phyloP scores from a whole-genome alignment of 306 rosid genomes.

The Chamaecrista fasciculata region DNA sequence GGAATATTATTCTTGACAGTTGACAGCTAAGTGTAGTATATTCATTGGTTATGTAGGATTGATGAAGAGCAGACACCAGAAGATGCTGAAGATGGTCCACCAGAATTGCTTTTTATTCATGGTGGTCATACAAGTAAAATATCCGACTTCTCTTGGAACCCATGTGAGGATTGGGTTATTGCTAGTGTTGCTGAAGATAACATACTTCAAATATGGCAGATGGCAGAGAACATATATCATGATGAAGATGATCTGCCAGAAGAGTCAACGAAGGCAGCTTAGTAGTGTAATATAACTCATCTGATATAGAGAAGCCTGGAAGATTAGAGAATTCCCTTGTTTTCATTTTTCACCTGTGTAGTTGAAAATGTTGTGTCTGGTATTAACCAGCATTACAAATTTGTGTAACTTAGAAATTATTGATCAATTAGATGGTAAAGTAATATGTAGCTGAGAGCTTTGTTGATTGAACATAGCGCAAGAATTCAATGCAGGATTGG shows the following conservation, averaged over 20 bases:
- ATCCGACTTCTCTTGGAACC: conserved; percentile 97
- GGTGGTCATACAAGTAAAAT: conserved; percentile 99
- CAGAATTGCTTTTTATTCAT: conserved; percentile 95
- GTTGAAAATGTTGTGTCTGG: background rate
- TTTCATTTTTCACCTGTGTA: background rate
- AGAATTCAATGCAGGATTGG: background rate
- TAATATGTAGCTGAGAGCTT: background rate
- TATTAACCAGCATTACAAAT: background rate
- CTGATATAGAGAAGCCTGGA: conserved; percentile 20
- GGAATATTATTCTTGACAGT: background rate
- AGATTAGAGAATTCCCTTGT: conserved; percentile 16
- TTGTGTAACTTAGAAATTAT: background rate
- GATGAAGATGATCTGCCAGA: conserved; percentile 96
- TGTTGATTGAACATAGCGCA: background rate
- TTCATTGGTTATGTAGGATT: conserved; percentile 54
- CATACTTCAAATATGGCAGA: conserved; percentile 98
- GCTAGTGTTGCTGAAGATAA: conserved; percentile 99
- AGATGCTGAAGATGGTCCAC: conserved; percentile 98
- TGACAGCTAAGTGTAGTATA: background rate
- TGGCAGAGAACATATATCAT: conserved; percentile 98
- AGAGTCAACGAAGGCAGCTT: conserved; percentile 69
- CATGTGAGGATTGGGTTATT: conserved; percentile 96
- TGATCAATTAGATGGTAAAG: background rate
- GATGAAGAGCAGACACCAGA: conserved; percentile 97
- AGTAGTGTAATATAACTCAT: conserved; percentile 36